Conservation (phyloP, 306 rosid species). For the Fragaria nilgerrensis region DNA sequence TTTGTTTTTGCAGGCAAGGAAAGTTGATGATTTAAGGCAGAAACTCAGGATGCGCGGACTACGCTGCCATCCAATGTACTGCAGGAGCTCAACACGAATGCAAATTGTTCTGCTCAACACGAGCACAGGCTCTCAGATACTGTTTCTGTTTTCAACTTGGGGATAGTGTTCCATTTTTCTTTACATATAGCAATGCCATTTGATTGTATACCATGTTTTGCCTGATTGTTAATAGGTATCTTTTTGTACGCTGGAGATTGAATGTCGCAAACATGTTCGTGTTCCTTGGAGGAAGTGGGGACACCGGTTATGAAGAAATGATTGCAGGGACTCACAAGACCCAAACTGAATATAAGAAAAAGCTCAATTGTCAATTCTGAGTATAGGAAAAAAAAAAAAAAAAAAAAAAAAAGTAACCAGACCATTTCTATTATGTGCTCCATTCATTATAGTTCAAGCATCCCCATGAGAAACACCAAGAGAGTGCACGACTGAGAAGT, state of each 20-base stretch:
- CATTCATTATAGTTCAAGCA: no score
- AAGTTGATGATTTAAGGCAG: slow-evolving; percentile 65
- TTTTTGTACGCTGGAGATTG: slow-evolving; percentile 83
- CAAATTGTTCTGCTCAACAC: slow-evolving; percentile 57
- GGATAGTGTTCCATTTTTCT: background rate
- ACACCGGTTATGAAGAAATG: slow-evolving; percentile 82
- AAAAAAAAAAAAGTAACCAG: no score
- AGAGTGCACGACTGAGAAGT: no score
- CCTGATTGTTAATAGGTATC: slow-evolving; percentile 49
- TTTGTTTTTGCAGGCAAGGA: slow-evolving; percentile 42
- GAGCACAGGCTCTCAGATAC: slow-evolving; percentile 72
- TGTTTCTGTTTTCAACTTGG: background rate
- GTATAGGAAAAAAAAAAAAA: no score
- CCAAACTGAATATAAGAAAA: no score
- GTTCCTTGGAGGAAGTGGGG: slow-evolving; percentile 75
- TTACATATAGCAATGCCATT: background rate
- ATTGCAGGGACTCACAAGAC: slow-evolving; percentile 81
- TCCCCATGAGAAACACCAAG: no score
- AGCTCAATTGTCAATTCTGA: no score
- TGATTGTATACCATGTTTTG: background rate
- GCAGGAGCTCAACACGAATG: slow-evolving; percentile 54
- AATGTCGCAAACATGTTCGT: slow-evolving; percentile 82
- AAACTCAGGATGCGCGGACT: slow-evolving; percentile 73
- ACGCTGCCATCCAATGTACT: slow-evolving; percentile 73
- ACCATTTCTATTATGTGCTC: no score